Base-by-base conservation (phyloP, 257 asterid species). In the Solanum rostratum region DNA sequence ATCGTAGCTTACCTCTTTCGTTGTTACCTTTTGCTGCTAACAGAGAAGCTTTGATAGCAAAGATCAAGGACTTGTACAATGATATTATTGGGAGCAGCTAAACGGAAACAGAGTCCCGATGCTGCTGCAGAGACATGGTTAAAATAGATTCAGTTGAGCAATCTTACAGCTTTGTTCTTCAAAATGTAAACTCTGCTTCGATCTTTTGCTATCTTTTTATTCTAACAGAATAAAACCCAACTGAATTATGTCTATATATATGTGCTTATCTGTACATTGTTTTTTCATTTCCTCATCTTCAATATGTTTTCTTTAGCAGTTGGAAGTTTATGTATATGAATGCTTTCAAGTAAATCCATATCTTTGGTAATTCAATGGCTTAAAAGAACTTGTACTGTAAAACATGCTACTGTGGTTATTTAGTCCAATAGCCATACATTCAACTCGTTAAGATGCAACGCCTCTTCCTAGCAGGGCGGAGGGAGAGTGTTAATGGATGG, bases 31-130 rank as follows among this genome's bases (percentile, higher is more conserved):
- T 7, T 86, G 82, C 27, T 85, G 84, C 88, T 87, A 27, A 82
- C 94, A 95, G 98, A 94, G 95, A 95, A 80, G 93, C 92, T 13
- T 88, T 95, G 90, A 62, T 95, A 85, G 19, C 85, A 85, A 95
- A 95, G 88, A 85, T 95, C 84, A 92, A 90, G 86, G 84, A 81
- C 84, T 86, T 90, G 10, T 94, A 95, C 91, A 71, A 83, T 54
- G 95, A 92, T 24, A 88, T 95, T 76, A 83, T 88, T 73, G 98
- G 97, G 84, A 93, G 84, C 93, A 91, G 91, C 90, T 92, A 85
- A 90, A 63, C 4, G 29, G 62, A 62, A 37, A 57, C 39, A 78
- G 43, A 15, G 46, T 18, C 65, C 10, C 8, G 6, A 50, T 50
- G 63, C 43, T 81, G 84, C 70, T 14, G 84, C 71, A 37, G 57